A percentile compares a stretch with the other conserved stretches of the same genome.
These are phyloP conservation scores for Coix lacrymajobi DNA, from an alignment of 176 grass and related monocot genomes.

Conservation along the genomic window DNA sequence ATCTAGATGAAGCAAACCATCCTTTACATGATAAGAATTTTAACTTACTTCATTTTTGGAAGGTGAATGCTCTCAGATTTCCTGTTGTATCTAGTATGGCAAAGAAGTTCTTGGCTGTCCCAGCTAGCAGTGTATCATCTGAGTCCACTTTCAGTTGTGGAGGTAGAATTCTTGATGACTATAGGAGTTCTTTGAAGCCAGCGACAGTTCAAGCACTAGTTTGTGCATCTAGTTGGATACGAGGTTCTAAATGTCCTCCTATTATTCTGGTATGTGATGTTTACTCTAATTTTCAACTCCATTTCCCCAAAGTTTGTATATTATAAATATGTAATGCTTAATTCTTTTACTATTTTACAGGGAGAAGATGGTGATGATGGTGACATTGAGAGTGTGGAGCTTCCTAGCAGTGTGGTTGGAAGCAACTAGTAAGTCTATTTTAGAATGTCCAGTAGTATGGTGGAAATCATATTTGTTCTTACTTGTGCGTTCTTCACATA, in stretches of 20 bases:
- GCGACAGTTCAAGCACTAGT: background rate
- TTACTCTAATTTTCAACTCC: background rate
- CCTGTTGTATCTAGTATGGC: background rate
- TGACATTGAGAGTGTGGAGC: background rate
- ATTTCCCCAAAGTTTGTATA: no score
- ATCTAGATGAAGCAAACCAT: background rate
- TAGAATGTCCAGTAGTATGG: no score
- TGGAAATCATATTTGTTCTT: no score
- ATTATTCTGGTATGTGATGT: background rate
- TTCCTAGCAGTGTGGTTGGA: no score
- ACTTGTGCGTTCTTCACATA: no score
- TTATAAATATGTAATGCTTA: background rate
- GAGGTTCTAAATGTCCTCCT: background rate
- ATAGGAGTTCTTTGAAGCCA: background rate
- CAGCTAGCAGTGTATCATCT: background rate
- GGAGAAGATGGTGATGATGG: background rate
- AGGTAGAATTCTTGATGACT: background rate
- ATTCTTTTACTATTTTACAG: background rate
- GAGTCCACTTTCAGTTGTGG: no score
- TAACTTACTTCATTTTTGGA: background rate
- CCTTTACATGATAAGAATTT: background rate
- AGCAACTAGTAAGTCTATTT: no score
- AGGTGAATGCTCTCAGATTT: background rate
- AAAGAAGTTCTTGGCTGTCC: background rate
- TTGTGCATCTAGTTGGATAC: background rate